These are phyloP conservation scores for Entoloma clypeatum DNA, from an alignment of 1,284 basidiomycete species.

Conservation along the genomic window DNA sequence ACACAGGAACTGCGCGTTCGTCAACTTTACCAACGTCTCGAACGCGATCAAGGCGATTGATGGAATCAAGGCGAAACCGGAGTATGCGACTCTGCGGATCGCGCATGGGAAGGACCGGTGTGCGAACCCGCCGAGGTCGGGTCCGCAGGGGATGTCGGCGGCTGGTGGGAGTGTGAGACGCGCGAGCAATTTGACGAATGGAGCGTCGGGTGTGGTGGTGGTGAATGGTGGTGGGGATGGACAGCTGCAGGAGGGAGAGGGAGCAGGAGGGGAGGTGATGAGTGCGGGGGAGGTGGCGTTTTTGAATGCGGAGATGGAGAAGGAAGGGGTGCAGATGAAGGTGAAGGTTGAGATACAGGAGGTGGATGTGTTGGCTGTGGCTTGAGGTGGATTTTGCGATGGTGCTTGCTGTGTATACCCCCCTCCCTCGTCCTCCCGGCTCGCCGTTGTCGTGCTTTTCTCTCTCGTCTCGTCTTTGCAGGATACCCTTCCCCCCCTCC, in stretches of 20 bases:
- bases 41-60: slow-evolving; percentile 97
- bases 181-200: too few relatives aligned
- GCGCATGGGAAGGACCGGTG: slow-evolving; percentile 95
- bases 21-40: slow-evolving; percentile 88
- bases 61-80: slow-evolving; percentile 80
- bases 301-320: slow-evolving; percentile 28
- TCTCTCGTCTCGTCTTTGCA: slow-evolving; percentile 1
- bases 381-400: slow-evolving; percentile 21
- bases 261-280: slow-evolving; percentile 27
- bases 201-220: too few relatives aligned
- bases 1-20: slow-evolving; percentile 84
- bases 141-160: slow-evolving; percentile 62
- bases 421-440: slow-evolving; percentile 1
- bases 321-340: slow-evolving; percentile 26
- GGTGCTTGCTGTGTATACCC: neutral
- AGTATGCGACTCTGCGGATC: slow-evolving; percentile 79
- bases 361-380: slow-evolving; percentile 32
- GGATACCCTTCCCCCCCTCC: neutral
- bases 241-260: too few relatives aligned
- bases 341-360: slow-evolving; percentile 17
- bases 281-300: slow-evolving; percentile 21
- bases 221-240: too few relatives aligned
- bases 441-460: slow-evolving; percentile 12
- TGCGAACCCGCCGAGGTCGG: slow-evolving; percentile 83
- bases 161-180: slow-evolving; percentile 29